phyloP scores from a whole-genome alignment of 1,284 basidiomycete species.

The Microbotryum silenes-acaulis region DNA sequence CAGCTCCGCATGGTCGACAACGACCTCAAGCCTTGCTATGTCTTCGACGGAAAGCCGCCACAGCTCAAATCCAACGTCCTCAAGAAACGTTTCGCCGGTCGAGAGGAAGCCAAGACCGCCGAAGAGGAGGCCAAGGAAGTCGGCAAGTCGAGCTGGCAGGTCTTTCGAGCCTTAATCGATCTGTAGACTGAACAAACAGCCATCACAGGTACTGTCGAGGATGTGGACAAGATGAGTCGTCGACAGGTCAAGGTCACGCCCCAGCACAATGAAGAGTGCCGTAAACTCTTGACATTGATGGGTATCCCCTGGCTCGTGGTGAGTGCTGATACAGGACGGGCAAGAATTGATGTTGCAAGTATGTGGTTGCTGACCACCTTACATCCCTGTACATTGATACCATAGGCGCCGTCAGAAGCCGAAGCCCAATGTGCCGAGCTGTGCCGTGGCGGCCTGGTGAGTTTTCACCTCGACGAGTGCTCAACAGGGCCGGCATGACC shows the following conservation, averaged over 20 bases:
- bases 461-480: constrained; percentile 1
- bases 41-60: constrained; percentile 97
- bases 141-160: constrained; percentile 45
- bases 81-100: constrained; percentile 79
- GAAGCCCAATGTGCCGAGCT: constrained; percentile 98
- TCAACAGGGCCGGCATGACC: not conserved
- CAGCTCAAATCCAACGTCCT: constrained; percentile 96
- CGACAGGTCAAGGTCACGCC: constrained; percentile 90
- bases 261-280: constrained; percentile 95
- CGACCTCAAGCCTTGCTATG: constrained; percentile 95
- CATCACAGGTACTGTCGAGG: constrained; percentile 61
- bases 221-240: constrained; percentile 81
- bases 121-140: constrained; percentile 95
- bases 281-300: constrained; percentile 81
- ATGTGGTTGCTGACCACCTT: not conserved
- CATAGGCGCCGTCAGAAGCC: constrained; percentile 89
- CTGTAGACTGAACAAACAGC: too few species aligned
- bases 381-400: not conserved
- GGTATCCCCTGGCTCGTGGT: constrained; percentile 91
- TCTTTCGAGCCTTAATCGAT: not conserved
- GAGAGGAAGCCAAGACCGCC: constrained; percentile 88
- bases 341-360: not conserved
- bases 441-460: constrained; percentile 63
- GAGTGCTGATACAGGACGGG: constrained; percentile 36
- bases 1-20: constrained; percentile 98